A percentile compares a stretch with the other conserved stretches of the same genome.
Evolutionary conservation across 2,329 filamentous ascomycete species (phyloP).

Genomic region (Cladosporium sp.): DNA sequence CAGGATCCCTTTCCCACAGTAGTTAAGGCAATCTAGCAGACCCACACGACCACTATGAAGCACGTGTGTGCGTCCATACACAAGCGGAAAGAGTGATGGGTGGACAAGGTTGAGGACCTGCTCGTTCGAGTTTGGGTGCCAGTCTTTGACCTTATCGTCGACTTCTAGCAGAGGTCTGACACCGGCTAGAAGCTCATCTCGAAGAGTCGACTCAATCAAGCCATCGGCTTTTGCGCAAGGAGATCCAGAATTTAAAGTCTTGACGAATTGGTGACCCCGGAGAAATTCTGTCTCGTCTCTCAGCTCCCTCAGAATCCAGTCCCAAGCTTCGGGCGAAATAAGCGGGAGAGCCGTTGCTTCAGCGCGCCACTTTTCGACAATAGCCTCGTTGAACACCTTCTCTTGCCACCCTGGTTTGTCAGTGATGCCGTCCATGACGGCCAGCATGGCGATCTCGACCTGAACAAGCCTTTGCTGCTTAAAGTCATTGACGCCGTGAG

Average conservation of each 20-base stretch:
- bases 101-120: conserved; percentile 57
- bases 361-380: conserved; percentile 22
- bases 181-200: conserved; percentile 37
- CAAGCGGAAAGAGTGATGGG: conserved; percentile 55
- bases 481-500: conserved; percentile 20
- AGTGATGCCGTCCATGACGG: conserved; percentile 24
- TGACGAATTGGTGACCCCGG: conserved; percentile 35
- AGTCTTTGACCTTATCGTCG: conserved; percentile 13
- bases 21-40: conserved; percentile 24
- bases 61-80: conserved; percentile 44
- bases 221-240: conserved; percentile 51
- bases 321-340: conserved; percentile 24
- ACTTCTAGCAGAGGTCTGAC: conserved; percentile 47
- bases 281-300: conserved; percentile 46
- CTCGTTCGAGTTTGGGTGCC: conserved; percentile 7
- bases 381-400: conserved; percentile 25
- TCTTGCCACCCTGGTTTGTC: conserved; percentile 28
- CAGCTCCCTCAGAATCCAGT: conserved; percentile 35
- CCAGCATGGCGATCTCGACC: conserved; percentile 26
- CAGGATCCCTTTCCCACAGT: conserved; percentile 21
- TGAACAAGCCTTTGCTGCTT: conserved; percentile 11
- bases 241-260: conserved; percentile 40
- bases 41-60: conserved; percentile 27
- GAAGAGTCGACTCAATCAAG: conserved; percentile 34
- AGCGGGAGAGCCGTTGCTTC: conserved; percentile 15